phyloP scores from a whole-genome alignment of 306 rosid species.

The Vicia faba region DNA sequence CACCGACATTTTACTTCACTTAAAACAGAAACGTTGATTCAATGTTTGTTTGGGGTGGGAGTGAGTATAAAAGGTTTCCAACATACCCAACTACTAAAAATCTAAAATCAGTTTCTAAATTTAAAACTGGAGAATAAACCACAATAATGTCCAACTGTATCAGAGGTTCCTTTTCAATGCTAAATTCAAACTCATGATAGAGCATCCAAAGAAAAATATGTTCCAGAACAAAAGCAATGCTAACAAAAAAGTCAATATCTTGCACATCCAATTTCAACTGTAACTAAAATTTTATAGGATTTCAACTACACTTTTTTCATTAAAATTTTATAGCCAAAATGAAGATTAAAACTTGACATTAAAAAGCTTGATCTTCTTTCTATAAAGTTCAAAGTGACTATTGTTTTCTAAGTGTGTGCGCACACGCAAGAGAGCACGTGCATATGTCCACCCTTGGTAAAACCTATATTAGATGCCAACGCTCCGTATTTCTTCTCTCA shows the following conservation, averaged over 20 bases:
- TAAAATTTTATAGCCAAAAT: neutral
- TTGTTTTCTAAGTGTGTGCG: neutral
- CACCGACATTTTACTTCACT: too few species aligned
- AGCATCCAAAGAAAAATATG: constrained; percentile 20
- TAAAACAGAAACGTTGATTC: too few species aligned
- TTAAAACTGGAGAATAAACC: constrained; percentile 5
- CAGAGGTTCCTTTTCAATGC: neutral
- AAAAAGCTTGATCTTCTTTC: neutral
- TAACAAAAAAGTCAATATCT: neutral
- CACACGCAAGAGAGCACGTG: neutral
- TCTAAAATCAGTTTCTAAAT: constrained; percentile 12
- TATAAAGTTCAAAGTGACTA: neutral
- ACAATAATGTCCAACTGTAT: neutral
- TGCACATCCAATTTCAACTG: neutral
- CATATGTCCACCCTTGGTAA: neutral
- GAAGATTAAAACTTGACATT: neutral
- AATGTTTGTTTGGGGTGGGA: neutral
- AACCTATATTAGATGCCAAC: neutral
- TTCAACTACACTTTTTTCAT: constrained; percentile 1
- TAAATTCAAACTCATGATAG: neutral
- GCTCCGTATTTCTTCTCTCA: neutral
- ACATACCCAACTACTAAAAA: neutral
- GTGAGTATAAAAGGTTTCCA: neutral
- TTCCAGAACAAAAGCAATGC: neutral
- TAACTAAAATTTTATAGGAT: constrained; percentile 8